phyloP scores from a whole-genome alignment of 2,329 filamentous ascomycete species.

The Geosmithia flava region DNA sequence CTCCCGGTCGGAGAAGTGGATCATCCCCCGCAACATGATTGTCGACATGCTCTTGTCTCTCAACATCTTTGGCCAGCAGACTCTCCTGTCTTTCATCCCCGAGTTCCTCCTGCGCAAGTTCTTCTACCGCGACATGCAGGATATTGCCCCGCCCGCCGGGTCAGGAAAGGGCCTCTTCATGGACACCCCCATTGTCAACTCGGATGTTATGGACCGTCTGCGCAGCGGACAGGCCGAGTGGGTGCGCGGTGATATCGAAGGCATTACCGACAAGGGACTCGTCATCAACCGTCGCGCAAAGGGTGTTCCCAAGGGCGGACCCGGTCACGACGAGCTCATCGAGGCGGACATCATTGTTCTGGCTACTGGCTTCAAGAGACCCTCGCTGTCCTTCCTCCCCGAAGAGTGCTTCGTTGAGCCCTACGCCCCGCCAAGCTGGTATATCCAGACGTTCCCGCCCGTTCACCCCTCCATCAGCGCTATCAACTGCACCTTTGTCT shows the following conservation, averaged over 20 bases:
- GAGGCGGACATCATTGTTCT: constrained; percentile 68
- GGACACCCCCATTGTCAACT: constrained; percentile 81
- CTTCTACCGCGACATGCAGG: constrained; percentile 72
- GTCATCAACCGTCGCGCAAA: constrained; percentile 58
- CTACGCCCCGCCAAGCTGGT: constrained; percentile 76
- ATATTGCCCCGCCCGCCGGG: constrained; percentile 48
- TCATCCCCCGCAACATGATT: constrained; percentile 69
- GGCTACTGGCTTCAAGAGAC: constrained; percentile 72
- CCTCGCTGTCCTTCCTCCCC: constrained; percentile 62
- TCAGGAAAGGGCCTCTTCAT: constrained; percentile 60
- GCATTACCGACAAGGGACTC: constrained; percentile 51
- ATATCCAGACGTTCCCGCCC: constrained; percentile 75
- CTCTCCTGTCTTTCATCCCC: constrained; percentile 62
- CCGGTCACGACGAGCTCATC: constrained; percentile 53
- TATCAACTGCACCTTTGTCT: constrained; percentile 74
- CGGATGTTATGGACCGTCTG: constrained; percentile 64
- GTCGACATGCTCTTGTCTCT: constrained; percentile 62
- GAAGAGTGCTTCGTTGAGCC: constrained; percentile 59
- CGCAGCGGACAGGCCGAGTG: constrained; percentile 61
- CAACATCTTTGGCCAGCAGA: constrained; percentile 73
- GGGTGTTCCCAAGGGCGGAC: constrained; percentile 65
- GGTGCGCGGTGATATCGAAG: constrained; percentile 68
- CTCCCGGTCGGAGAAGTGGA: constrained; percentile 73
- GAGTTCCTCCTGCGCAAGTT: constrained; percentile 62
- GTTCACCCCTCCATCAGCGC: constrained; percentile 60